Conservation (phyloP, 2,329 filamentous ascomycete genomes). For the Ophiostoma tasmaniense region DNA sequence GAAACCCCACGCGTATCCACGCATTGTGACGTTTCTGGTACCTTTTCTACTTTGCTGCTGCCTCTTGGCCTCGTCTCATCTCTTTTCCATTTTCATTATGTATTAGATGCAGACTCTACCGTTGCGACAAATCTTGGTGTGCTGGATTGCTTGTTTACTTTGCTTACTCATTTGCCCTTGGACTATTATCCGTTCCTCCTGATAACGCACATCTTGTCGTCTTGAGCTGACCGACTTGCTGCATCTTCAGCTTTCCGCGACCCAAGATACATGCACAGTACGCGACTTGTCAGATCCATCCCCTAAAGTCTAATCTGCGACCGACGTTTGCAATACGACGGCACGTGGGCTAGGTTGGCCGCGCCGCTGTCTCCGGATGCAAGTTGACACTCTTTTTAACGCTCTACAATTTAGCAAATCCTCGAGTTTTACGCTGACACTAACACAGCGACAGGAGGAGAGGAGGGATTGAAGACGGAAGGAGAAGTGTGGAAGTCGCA, state of each 20-base stretch:
- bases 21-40: neutral
- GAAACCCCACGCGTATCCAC: neutral
- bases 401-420: neutral
- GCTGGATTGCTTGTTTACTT: neutral
- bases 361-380: neutral
- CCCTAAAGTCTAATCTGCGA: neutral
- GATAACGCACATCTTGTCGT: neutral
- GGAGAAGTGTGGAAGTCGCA: neutral
- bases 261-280: neutral
- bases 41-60: neutral
- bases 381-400: neutral
- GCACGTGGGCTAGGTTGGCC: neutral
- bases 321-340: neutral
- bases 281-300: neutral
- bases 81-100: slow-evolving; percentile 3
- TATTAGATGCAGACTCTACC: neutral
- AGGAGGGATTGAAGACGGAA: neutral
- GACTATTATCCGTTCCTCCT: neutral
- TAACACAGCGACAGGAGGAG: neutral
- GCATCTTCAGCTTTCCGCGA: neutral
- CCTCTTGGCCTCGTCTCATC: neutral
- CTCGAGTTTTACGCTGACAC: neutral
- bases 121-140: neutral
- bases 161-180: neutral
- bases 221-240: neutral